A percentile compares a stretch with the other conserved stretches of the same genome.
Conservation (phyloP, 2,329 filamentous ascomycete genomes). For the Aspergillus fischeri region DNA sequence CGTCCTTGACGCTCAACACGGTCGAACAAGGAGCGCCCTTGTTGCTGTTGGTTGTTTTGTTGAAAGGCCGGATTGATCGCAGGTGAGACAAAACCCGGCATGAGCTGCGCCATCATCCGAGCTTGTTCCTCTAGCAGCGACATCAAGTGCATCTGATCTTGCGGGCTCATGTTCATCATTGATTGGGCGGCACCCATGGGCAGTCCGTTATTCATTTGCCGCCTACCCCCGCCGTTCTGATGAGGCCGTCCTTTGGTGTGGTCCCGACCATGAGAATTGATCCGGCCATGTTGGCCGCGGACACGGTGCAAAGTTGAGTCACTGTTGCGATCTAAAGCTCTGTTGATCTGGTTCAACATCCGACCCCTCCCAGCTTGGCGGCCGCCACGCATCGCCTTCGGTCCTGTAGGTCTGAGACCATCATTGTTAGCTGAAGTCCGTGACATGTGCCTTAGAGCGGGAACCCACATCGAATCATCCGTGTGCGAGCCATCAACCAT, state of each 20-base stretch:
- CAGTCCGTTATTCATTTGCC: slow-evolving; percentile 41
- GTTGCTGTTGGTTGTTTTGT: slow-evolving; percentile 37
- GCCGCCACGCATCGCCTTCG: slow-evolving; percentile 86
- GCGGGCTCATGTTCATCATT: slow-evolving; percentile 56
- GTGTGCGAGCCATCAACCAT: slow-evolving; percentile 58
- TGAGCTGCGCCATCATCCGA: slow-evolving; percentile 74
- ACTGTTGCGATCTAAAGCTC: slow-evolving; percentile 68
- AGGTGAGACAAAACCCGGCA: slow-evolving; percentile 52
- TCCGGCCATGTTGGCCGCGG: slow-evolving; percentile 67
- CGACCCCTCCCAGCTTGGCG: slow-evolving; percentile 65
- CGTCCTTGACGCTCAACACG: slow-evolving; percentile 56
- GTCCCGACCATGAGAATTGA: slow-evolving; percentile 71
- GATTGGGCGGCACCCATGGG: slow-evolving; percentile 33
- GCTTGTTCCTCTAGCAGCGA: slow-evolving; percentile 81
- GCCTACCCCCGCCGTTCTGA: slow-evolving; percentile 39
- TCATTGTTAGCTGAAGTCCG: slow-evolving; percentile 35
- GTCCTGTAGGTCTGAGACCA: slow-evolving; percentile 73
- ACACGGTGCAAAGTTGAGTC: slow-evolving; percentile 79
- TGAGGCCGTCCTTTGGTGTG: slow-evolving; percentile 65
- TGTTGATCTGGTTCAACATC: slow-evolving; percentile 79
- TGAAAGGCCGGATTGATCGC: slow-evolving; percentile 54
- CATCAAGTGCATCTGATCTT: slow-evolving; percentile 71
- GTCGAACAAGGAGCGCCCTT: slow-evolving; percentile 67
- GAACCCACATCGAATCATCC: slow-evolving; percentile 38
- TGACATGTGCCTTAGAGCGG: background rate